Base-by-base conservation (phyloP, 108 stramenopile species). In the Asterionellopsis glacialis region DNA sequence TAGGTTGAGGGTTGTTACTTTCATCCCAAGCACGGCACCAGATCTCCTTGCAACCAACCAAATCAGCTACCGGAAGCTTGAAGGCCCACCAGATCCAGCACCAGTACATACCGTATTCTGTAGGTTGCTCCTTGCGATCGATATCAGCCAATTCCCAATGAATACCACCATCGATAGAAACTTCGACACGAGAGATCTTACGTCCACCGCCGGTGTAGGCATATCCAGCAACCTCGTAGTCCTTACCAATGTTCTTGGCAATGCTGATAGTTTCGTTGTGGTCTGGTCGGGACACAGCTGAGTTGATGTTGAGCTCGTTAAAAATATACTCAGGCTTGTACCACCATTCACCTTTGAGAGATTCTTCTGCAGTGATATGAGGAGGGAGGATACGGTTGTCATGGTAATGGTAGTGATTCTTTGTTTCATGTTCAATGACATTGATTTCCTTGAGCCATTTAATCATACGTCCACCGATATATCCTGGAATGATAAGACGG, bases 271-370 rank as follows among this genome's bases (percentile, higher is more conserved):
- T 88, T 60, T 97, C 95, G 63, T 90, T 88, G 79, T 97, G 97
- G 63, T 85, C 83, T 13, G 97, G 97, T 23, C 74, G 65, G 0
- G 83, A 70, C 67, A 98, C 91, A 56, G 95, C 96, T 14, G 93
- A 95, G 81, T 98, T 98, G 79, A 98, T 96, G 75, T 97, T 97
- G 51, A 98, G 92, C 65, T 98, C 96, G 67, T 98, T 98, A 80
- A 98, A 96, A 70, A 98, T 96, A 70, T 86, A 86, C 64, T 96
- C 95, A 11, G 96, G 95, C 81, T 95, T 96, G 93, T 93, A 95
- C 96, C 96, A 98, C 97, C 97, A 98, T 49, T 83, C 78, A 28
- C 89, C 95, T 45, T 77, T 78, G 42, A 95, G 69, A 45, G 93
- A 88, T 66, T 88, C 81, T 66, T 98, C 97, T 10, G 94, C 87